These are phyloP conservation scores for Paramecium octaurelia DNA, from an alignment of 73 alveolate species.

Conservation along the genomic window DNA sequence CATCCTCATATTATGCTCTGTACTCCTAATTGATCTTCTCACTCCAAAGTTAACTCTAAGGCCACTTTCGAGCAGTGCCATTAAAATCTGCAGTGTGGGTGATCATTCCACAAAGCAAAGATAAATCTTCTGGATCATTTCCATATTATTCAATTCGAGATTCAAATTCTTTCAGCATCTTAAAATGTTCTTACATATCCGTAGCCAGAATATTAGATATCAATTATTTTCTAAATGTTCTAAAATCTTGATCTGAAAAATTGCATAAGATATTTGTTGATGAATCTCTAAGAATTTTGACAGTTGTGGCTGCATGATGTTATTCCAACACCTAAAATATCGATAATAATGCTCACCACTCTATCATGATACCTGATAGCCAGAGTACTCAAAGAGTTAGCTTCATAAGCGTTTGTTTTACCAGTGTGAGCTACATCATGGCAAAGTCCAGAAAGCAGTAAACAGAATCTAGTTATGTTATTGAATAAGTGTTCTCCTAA, in stretches of 20 bases:
- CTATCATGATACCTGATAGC: slow-evolving; percentile 59
- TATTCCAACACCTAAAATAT: slow-evolving; percentile 34
- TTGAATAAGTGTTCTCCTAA: slow-evolving; percentile 8
- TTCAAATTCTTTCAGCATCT: slow-evolving; percentile 48
- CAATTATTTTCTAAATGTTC: slow-evolving; percentile 39
- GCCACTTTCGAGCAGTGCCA: slow-evolving; percentile 56
- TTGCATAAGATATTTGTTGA: slow-evolving; percentile 47
- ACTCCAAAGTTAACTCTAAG: slow-evolving; percentile 36
- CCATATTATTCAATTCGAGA: slow-evolving; percentile 2
- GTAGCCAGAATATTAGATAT: slow-evolving; percentile 37
- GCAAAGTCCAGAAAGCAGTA: slow-evolving; percentile 53
- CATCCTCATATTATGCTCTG: slow-evolving; percentile 52
- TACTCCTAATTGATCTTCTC: slow-evolving; percentile 47
- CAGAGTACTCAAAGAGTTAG: not conserved
- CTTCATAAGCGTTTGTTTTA: slow-evolving; percentile 40
- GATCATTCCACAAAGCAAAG: slow-evolving; percentile 47
- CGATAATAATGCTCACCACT: not conserved
- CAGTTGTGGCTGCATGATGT: slow-evolving; percentile 57
- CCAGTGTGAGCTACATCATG: slow-evolving; percentile 65
- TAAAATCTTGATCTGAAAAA: not conserved
- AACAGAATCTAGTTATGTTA: not conserved
- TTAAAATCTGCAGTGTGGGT: slow-evolving; percentile 57
- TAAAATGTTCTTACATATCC: slow-evolving; percentile 52
- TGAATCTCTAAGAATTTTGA: slow-evolving; percentile 47
- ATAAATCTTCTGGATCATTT: not conserved